These are phyloP conservation scores for Peronospora farinosa DNA, from an alignment of 352 stramenopile species.

Conservation along the genomic window DNA sequence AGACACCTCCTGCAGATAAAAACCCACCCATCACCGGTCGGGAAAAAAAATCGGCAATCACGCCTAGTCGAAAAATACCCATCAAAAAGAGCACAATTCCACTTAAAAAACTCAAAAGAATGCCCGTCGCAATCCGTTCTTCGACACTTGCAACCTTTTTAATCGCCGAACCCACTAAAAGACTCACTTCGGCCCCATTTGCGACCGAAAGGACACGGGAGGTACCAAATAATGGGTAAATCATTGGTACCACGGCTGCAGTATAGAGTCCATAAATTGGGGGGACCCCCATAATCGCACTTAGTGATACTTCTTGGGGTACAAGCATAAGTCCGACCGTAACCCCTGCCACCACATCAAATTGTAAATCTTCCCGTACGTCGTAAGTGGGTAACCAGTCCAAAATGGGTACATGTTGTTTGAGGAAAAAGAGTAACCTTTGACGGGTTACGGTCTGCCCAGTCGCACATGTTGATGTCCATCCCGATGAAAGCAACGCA, in stretches of 20 bases:
- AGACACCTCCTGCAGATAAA: constrained; percentile 53
- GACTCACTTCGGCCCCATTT: constrained; percentile 57
- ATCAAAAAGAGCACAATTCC: constrained; percentile 51
- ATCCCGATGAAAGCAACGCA: constrained; percentile 15
- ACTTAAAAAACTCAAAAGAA: constrained; percentile 66
- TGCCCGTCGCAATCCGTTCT: constrained; percentile 53
- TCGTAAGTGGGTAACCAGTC: constrained; percentile 69
- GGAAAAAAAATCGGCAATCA: constrained; percentile 68
- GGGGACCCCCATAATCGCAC: constrained; percentile 80
- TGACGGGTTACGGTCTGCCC: constrained; percentile 24
- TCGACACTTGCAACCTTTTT: constrained; percentile 44
- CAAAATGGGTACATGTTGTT: constrained; percentile 62
- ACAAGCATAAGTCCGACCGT: constrained; percentile 89
- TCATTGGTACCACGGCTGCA: constrained; percentile 56
- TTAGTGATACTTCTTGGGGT: constrained; percentile 88
- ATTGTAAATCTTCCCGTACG: constrained; percentile 53
- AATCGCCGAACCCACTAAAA: constrained; percentile 58
- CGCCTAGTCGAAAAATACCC: constrained; percentile 50
- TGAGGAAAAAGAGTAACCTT: constrained; percentile 33
- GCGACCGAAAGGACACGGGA: constrained; percentile 56
- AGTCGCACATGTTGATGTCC: constrained; percentile 7
- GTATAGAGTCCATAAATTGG: constrained; percentile 69
- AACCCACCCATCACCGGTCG: constrained; percentile 68
- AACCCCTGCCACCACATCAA: constrained; percentile 56
- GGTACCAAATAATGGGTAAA: constrained; percentile 68